Evolutionary conservation across 2,329 filamentous ascomycete genomes (phyloP).

Genomic region (Trichoderma sp.): DNA sequence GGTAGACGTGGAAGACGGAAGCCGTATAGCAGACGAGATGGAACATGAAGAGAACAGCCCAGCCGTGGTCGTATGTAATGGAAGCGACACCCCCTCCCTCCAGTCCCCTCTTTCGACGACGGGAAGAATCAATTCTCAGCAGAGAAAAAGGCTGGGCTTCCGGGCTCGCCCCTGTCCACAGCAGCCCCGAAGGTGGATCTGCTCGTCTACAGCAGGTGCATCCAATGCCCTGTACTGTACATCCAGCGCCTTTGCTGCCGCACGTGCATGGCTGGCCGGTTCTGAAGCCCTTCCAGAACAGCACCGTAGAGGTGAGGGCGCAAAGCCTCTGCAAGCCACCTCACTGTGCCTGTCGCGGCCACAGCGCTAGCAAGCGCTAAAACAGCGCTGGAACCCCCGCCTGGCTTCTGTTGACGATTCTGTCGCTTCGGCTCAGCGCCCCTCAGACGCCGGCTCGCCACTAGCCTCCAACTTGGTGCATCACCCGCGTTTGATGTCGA

Average conservation of each 20-base stretch:
- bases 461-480: background rate
- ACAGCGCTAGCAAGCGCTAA: conserved; percentile 1
- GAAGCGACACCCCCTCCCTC: background rate
- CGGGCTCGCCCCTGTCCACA: background rate
- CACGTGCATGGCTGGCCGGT: conserved; percentile 18
- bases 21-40: background rate
- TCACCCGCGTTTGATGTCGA: background rate
- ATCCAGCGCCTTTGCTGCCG: background rate
- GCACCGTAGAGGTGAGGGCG: background rate
- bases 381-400: background rate
- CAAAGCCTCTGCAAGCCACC: no score
- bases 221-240: no score
- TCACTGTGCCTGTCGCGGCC: conserved; percentile 5
- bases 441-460: conserved; percentile 1
- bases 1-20: background rate
- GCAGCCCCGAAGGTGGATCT: conserved; percentile 10
- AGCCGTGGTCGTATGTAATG: background rate
- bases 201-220: background rate
- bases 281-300: conserved; percentile 26
- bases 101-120: background rate
- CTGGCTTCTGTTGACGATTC: background rate
- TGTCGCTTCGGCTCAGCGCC: background rate
- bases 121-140: background rate
- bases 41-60: background rate
- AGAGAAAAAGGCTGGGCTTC: background rate